Base-by-base conservation (phyloP, 768 basidiomycete species). In the Sporobolomyces pararoseus region DNA sequence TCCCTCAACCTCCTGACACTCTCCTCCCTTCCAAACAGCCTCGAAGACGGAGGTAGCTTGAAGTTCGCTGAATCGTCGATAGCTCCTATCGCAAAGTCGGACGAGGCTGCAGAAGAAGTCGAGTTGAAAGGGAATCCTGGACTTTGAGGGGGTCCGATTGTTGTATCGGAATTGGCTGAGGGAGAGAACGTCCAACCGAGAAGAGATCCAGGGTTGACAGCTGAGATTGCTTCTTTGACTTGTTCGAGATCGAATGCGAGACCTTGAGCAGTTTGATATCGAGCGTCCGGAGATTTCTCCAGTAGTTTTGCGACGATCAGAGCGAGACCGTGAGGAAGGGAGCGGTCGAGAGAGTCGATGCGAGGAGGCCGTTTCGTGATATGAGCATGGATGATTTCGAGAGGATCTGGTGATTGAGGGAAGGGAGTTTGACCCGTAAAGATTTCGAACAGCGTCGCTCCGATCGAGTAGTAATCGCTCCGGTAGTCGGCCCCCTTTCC, bases 21-120 rank as follows among this genome's bases (percentile, higher is more conserved):
- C 2, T 65, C 64, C 29, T 73, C 64, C 16, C 72, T 27, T 4
- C 72, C 72, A 25, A 66, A 73, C 16, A 73, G 49, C 44, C 42
- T 65, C 7, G 54, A 58, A 25, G 72, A 19, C 4, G 72, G 72
- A 58, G 72, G 72, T 1, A 73, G 64, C 21, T 65, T 64, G 53
- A 73, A 73, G 55, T 69, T 46, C 6, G 72, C 72, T 19, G 64
- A 61, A 16, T 66, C 64, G 54, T 73, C 72, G 54, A 73, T n/a
- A 7, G 35, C 44, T 7, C 72, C 72, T 32, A 65, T 55, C 29
- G 65, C 54, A 19, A 69, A 73, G 12, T 62, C 63, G 57, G 63
- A 61, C 7, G n/a, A n/a, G n/a, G n/a, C n/a, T n/a, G 25, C 13
- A 14, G 51, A 55, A 51, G 25, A 29, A 14, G 68, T 31, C 53